phyloP scores from a whole-genome alignment of 345 rosid species.

The Heritiera littoralis region DNA sequence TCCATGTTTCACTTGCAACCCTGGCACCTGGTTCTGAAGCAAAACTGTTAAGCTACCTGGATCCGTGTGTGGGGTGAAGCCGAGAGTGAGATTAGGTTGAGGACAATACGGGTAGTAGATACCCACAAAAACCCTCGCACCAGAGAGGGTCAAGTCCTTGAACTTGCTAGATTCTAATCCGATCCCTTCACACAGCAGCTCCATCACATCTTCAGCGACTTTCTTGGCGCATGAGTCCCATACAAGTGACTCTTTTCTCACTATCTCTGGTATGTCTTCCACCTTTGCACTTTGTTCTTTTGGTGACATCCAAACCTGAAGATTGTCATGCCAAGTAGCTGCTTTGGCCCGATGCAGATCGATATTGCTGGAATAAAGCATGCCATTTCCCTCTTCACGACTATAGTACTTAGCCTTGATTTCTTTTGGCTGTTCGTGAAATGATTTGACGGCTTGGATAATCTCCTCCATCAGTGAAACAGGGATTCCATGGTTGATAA shows the following conservation, averaged over 20 bases:
- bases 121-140: constrained; percentile 24
- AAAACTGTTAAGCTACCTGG: constrained; percentile 31
- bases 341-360: constrained; percentile 34
- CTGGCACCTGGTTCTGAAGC: constrained; percentile 31
- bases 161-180: constrained; percentile 34
- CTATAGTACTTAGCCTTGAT: constrained; percentile 34
- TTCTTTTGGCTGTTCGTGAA: constrained; percentile 37
- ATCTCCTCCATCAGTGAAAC: constrained; percentile 21
- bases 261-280: constrained; percentile 36
- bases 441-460: constrained; percentile 27
- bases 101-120: constrained; percentile 41
- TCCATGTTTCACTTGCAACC: constrained; percentile 40
- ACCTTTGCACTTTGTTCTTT: background rate
- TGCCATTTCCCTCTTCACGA: constrained; percentile 22
- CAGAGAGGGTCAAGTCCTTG: constrained; percentile 28
- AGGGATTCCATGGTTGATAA: constrained; percentile 39
- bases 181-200: constrained; percentile 41
- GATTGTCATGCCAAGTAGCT: constrained; percentile 39
- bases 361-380: constrained; percentile 36
- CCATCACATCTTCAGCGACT: constrained; percentile 44
- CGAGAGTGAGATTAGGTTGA: constrained; percentile 38
- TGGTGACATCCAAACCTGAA: constrained; percentile 35
- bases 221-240: constrained; percentile 33
- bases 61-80: constrained; percentile 37
- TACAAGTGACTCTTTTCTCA: constrained; percentile 27